Conservation (phyloP, 2,329 filamentous ascomycete genomes). For the Colletotrichum falcatum region DNA sequence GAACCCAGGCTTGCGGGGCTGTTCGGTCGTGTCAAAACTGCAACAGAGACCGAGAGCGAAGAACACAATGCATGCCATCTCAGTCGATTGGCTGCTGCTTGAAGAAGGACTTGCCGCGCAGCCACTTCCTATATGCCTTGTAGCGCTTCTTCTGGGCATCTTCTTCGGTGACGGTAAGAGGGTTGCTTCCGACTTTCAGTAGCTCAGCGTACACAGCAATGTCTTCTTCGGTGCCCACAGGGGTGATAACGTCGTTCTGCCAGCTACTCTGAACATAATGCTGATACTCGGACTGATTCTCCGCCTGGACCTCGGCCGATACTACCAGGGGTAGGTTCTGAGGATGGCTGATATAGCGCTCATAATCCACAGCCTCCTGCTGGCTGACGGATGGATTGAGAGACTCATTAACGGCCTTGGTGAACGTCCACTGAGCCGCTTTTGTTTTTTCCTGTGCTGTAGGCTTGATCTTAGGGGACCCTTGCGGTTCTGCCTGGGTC, state of each 20-base stretch:
- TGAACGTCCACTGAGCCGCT: conserved; percentile 88
- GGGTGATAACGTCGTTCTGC: conserved; percentile 67
- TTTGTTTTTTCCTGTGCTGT: conserved; percentile 80
- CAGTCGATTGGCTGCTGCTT: conserved; percentile 82
- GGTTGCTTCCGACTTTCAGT: conserved; percentile 81
- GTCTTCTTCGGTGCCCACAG: conserved; percentile 70
- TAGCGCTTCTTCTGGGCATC: conserved; percentile 94
- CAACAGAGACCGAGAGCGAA: not conserved
- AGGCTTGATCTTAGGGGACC: conserved; percentile 60
- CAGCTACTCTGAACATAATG: conserved; percentile 82
- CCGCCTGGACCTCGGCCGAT: conserved; percentile 72
- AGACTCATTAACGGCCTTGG: conserved; percentile 85
- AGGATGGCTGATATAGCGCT: conserved; percentile 88
- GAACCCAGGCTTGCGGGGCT: conserved; percentile 44
- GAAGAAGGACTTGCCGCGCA: conserved; percentile 93
- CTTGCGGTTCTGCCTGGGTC: conserved; percentile 44
- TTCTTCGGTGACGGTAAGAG: conserved; percentile 87
- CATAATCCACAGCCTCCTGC: conserved; percentile 86
- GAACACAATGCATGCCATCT: conserved; percentile 33
- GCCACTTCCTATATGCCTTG: conserved; percentile 95
- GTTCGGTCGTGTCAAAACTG: conserved; percentile 27
- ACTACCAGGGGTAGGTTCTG: conserved; percentile 88
- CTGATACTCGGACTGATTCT: conserved; percentile 76
- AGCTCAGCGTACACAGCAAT: conserved; percentile 81
- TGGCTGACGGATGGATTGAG: conserved; percentile 84